Evolutionary conservation across 345 rosid species (phyloP).

Genomic region (Erodium maritimum): DNA sequence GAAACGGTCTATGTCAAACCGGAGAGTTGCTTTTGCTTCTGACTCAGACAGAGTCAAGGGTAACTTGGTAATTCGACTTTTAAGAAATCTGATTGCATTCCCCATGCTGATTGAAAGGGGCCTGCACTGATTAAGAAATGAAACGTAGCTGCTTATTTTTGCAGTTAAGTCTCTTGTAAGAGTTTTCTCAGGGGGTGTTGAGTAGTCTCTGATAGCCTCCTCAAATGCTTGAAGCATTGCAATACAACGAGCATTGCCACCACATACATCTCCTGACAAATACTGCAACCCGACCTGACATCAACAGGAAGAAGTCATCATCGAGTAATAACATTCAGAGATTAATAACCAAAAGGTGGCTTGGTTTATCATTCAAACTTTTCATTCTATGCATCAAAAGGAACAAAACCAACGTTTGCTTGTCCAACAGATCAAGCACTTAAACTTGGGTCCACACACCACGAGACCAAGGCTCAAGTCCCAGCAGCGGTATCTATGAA

Average conservation of each 20-base stretch:
- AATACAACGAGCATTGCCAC: conserved; percentile 95
- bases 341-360: too few relatives aligned
- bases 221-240: conserved; percentile 93
- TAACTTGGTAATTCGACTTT: conserved; percentile 61
- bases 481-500: too few relatives aligned
- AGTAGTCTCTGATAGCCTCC: conserved; percentile 68
- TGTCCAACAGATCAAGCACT: too few relatives aligned
- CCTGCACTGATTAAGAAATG: conserved; percentile 77
- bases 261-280: conserved; percentile 66
- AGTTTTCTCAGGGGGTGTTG: conserved; percentile 69
- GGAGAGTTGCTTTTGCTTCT: conserved; percentile 67
- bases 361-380: too few relatives aligned
- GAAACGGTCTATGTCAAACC: conserved; percentile 62
- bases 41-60: conserved; percentile 55
- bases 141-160: conserved; percentile 69
- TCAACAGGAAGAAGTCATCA: conserved; percentile 7
- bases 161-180: conserved; percentile 72
- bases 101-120: conserved; percentile 97
- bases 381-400: too few relatives aligned
- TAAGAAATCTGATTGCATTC: conserved; percentile 70
- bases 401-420: too few relatives aligned
- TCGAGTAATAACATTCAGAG: neutral
- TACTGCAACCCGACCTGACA: conserved; percentile 84
- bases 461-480: too few relatives aligned
- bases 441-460: too few relatives aligned